Conservation (phyloP, 176 grass and related monocot genomes). For the Canna indica region DNA sequence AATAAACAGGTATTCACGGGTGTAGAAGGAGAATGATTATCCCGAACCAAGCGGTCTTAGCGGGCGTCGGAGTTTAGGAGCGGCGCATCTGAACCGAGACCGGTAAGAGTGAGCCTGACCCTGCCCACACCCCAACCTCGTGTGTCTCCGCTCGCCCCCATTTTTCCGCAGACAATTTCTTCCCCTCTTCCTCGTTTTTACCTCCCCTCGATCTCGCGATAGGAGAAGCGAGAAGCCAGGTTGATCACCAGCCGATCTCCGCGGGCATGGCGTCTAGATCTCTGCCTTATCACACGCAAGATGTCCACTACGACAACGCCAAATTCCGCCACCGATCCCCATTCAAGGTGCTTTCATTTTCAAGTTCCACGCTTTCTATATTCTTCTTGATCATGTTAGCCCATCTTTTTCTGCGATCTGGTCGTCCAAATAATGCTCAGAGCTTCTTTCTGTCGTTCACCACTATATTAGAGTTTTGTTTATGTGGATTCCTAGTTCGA, state of each 20-base stretch:
- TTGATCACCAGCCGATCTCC: not conserved
- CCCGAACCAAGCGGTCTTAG: too few relatives aligned
- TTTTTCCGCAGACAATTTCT: not conserved
- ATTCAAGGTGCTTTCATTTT: constrained; percentile 43
- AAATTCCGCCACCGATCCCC: constrained; percentile 89
- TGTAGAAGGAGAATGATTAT: too few relatives aligned
- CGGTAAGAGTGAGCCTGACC: not conserved
- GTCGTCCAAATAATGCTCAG: not conserved
- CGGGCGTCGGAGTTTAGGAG: not conserved
- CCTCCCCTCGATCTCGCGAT: not conserved
- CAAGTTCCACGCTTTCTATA: not conserved
- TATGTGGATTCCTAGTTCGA: not conserved
- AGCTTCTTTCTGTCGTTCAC: not conserved
- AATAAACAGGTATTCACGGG: too few relatives aligned
- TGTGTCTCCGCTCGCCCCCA: not conserved
- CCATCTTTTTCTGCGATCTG: not conserved
- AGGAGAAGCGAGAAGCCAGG: not conserved
- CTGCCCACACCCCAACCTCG: not conserved
- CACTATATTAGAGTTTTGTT: not conserved
- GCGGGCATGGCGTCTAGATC: constrained; percentile 17
- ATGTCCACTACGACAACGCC: constrained; percentile 89
- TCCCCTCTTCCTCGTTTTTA: not conserved
- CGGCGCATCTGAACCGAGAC: not conserved
- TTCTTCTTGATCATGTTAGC: not conserved
- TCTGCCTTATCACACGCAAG: constrained; percentile 64